Conservation (phyloP, 1,284 basidiomycete genomes). For the Puccinia polysora region DNA sequence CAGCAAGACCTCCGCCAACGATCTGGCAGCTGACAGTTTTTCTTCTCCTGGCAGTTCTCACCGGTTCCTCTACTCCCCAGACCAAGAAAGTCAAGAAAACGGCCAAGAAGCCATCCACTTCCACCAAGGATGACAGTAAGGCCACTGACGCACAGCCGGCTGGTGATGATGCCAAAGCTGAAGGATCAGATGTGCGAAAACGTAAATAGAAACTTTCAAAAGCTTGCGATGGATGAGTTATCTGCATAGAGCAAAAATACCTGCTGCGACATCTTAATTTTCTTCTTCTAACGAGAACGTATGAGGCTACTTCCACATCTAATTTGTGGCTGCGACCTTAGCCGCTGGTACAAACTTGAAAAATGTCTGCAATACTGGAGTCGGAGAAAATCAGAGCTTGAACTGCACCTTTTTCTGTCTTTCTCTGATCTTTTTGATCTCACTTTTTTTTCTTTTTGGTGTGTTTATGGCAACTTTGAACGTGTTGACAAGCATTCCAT, state of each 20-base stretch:
- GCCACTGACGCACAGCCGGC: constrained; percentile 37
- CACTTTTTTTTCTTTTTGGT: no score
- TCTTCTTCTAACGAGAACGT: neutral
- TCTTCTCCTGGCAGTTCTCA: constrained; percentile 24
- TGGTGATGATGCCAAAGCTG: constrained; percentile 27
- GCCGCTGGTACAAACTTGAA: no score
- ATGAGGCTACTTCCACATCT: neutral
- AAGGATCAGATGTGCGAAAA: constrained; percentile 38
- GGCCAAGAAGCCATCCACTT: constrained; percentile 44
- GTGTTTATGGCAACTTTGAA: no score
- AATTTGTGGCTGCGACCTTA: no score
- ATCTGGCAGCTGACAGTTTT: neutral
- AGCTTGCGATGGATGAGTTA: no score
- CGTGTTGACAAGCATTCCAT: no score
- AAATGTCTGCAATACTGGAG: no score
- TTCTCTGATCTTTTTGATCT: no score
- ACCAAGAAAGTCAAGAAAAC: constrained; percentile 44
- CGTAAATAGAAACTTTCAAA: constrained; percentile 41
- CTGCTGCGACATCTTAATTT: neutral
- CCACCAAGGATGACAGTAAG: constrained; percentile 36
- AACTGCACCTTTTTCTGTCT: no score
- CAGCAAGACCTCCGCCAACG: neutral
- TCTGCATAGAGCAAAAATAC: constrained; percentile 14
- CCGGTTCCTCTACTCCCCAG: constrained; percentile 45
- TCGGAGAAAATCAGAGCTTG: no score